Evolutionary conservation across 306 rosid species (phyloP).

Genomic region (Dryas alaskensis): DNA sequence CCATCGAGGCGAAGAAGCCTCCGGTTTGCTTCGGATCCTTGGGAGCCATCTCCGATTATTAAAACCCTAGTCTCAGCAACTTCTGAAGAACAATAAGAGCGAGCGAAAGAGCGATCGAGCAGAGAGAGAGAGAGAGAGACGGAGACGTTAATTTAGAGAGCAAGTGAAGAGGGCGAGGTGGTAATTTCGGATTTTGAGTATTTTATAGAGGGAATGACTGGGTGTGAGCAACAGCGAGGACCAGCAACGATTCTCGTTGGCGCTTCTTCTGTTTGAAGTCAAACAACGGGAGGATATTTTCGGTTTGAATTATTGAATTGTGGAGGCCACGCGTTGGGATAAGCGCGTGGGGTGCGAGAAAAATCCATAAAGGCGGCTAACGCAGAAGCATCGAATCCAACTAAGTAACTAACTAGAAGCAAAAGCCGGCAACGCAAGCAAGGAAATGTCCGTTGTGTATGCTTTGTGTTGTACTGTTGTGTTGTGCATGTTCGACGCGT

Average conservation of each 20-base stretch:
- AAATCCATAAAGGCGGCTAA: conserved; percentile 18
- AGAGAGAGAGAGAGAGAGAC: neutral
- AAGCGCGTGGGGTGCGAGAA: conserved; percentile 8
- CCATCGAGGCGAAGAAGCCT: conserved; percentile 67
- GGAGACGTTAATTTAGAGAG: neutral
- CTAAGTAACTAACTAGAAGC: too few species aligned
- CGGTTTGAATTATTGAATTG: neutral
- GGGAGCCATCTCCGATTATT: conserved; percentile 43
- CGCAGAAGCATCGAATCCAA: neutral
- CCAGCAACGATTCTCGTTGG: conserved; percentile 43
- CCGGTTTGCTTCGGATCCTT: conserved; percentile 63
- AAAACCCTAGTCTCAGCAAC: conserved; percentile 19
- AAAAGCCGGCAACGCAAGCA: conserved; percentile 14
- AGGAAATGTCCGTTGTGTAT: neutral
- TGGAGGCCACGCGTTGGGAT: conserved; percentile 17
- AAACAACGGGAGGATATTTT: neutral
- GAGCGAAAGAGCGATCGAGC: neutral
- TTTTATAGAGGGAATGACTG: neutral
- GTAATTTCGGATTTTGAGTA: neutral
- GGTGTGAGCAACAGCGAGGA: conserved; percentile 38
- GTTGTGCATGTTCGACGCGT: neutral
- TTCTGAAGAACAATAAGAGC: neutral
- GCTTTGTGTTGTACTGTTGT: too few species aligned
- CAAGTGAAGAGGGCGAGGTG: neutral
- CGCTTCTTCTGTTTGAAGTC: conserved; percentile 59